phyloP scores from a whole-genome alignment of 1,284 basidiomycete genomes.

The Ganoderma sp. region DNA sequence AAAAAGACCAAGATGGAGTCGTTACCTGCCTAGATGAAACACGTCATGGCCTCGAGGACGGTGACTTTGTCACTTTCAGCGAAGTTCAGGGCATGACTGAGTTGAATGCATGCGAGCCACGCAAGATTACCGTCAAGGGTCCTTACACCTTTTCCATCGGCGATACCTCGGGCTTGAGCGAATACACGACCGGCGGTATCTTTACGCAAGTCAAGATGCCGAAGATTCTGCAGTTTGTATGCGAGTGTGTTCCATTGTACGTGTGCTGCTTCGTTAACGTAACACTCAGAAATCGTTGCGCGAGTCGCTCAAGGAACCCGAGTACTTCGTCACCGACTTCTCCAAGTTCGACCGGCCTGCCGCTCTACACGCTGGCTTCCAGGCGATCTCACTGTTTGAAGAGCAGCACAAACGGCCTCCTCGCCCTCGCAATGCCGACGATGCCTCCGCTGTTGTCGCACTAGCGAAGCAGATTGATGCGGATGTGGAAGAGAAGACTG shows the following conservation, averaged over 20 bases:
- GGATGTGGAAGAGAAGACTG: slow-evolving; percentile 81
- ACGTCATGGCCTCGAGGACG: slow-evolving; percentile 96
- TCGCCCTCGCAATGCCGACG: slow-evolving; percentile 82
- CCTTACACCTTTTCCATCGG: slow-evolving; percentile 97
- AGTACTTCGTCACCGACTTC: slow-evolving; percentile 95
- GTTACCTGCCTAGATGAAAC: slow-evolving; percentile 98
- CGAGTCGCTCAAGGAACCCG: slow-evolving; percentile 85
- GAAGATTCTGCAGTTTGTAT: slow-evolving; percentile 90
- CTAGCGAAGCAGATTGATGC: slow-evolving; percentile 82
- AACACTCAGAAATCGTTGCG: slow-evolving; percentile 84
- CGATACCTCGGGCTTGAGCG: slow-evolving; percentile 79
- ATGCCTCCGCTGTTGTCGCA: slow-evolving; percentile 76
- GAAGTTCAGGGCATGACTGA: slow-evolving; percentile 97
- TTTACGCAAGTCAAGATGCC: slow-evolving; percentile 99
- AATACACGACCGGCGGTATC: slow-evolving; percentile 90
- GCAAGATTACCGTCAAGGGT: slow-evolving; percentile 93
- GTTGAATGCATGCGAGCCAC: slow-evolving; percentile 89
- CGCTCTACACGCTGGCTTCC: slow-evolving; percentile 93
- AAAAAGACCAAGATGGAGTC: slow-evolving; percentile 86
- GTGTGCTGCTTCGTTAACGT: not conserved
- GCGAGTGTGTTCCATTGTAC: slow-evolving; percentile 39
- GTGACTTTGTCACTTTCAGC: slow-evolving; percentile 97
- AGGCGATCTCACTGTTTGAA: slow-evolving; percentile 87
- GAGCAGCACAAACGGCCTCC: slow-evolving; percentile 77
- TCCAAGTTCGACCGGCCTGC: slow-evolving; percentile 96